phyloP scores from a whole-genome alignment of 345 rosid species.

The Hibiscus trionum region DNA sequence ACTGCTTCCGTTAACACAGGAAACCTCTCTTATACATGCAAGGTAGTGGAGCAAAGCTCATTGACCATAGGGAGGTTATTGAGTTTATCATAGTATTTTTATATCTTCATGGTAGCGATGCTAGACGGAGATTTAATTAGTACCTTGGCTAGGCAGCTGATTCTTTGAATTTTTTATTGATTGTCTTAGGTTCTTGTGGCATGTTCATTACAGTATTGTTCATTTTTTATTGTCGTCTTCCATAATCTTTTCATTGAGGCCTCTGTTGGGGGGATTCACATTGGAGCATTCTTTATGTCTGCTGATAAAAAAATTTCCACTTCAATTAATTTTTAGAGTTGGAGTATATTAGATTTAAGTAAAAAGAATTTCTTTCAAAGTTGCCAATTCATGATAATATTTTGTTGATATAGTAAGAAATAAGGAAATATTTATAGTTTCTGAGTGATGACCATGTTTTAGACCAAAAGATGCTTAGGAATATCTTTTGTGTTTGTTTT shows the following conservation, averaged over 20 bases:
- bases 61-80: background rate
- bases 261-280: background rate
- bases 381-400: background rate
- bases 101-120: background rate
- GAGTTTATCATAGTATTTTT: constrained; percentile 1
- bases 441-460: background rate
- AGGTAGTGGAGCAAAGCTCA: background rate
- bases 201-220: background rate
- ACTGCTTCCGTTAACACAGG: background rate
- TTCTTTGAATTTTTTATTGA: background rate
- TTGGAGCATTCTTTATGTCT: background rate
- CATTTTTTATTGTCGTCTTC: background rate
- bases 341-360: background rate
- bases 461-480: constrained; percentile 10
- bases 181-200: background rate
- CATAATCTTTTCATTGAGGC: background rate
- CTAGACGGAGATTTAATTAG: background rate
- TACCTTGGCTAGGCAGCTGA: background rate
- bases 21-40: background rate
- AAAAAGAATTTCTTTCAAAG: background rate
- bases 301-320: background rate
- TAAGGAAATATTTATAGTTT: constrained; percentile 1
- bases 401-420: background rate
- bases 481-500: constrained; percentile 19
- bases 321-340: background rate